These are phyloP conservation scores for Chionographis japonica DNA, from an alignment of 106 monocot species.

Conservation along the genomic window DNA sequence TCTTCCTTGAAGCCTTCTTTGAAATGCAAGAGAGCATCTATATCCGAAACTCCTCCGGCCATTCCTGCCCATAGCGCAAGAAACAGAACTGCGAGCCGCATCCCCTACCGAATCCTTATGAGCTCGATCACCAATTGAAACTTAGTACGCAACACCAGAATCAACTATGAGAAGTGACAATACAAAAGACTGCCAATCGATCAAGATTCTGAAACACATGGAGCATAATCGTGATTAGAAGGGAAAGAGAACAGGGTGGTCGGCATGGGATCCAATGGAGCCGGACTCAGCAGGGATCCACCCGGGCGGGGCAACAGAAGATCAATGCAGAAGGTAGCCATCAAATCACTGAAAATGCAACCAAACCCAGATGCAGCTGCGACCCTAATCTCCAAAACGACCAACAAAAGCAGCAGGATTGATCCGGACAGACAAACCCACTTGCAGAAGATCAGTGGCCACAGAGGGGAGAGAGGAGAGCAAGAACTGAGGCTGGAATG, in stretches of 20 bases:
- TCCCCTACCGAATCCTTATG: conserved; percentile 3
- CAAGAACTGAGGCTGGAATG: too few species aligned
- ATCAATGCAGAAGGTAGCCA: not conserved
- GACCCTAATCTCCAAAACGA: not conserved
- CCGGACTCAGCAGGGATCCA: not conserved
- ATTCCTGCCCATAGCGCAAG: conserved; percentile 25
- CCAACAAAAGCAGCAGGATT: not conserved
- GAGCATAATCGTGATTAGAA: too few species aligned
- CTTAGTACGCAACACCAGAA: not conserved
- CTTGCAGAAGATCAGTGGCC: too few species aligned
- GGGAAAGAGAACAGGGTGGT: too few species aligned
- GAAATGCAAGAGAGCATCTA: conserved; percentile 58
- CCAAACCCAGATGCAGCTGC: conserved; percentile 9
- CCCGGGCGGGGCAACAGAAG: not conserved
- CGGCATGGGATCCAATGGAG: not conserved
- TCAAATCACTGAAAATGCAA: conserved; percentile 8
- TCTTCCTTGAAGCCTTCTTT: conserved; percentile 55
- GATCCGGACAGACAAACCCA: not conserved
- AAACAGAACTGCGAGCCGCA: conserved; percentile 37
- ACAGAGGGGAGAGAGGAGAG: too few species aligned
- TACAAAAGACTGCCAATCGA: not conserved
- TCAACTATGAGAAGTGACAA: not conserved
- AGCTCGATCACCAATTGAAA: not conserved
- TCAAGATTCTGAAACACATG: too few species aligned
- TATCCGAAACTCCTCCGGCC: conserved; percentile 31